A percentile compares a stretch with the other conserved stretches of the same genome.
These are phyloP conservation scores for Zymoseptoria ardabiliae DNA, from an alignment of 2,329 filamentous ascomycete genomes.

Conservation along the genomic window DNA sequence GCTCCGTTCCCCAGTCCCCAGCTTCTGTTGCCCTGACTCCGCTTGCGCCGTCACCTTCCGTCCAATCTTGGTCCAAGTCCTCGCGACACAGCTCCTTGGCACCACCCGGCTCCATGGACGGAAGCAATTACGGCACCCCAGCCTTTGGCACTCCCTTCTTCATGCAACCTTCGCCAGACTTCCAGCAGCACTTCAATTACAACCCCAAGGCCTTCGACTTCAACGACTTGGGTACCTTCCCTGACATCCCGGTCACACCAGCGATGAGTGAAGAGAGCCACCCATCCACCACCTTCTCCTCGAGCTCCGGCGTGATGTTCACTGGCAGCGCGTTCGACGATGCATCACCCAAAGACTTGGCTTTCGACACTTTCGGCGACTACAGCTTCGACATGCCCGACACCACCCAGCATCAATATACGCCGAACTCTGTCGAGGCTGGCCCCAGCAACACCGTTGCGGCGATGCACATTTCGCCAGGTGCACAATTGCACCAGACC, in stretches of 20 bases:
- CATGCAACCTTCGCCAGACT: constrained; percentile 26
- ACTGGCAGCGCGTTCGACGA: constrained; percentile 35
- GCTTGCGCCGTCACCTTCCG: constrained; percentile 35
- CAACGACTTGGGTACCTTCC: constrained; percentile 24
- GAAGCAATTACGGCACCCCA: constrained; percentile 26
- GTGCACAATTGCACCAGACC: constrained; percentile 61
- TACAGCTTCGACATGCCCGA: constrained; percentile 28
- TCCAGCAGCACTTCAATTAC: constrained; percentile 31
- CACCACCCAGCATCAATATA: constrained; percentile 27
- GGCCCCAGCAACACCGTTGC: constrained; percentile 18
- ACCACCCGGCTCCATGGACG: constrained; percentile 24
- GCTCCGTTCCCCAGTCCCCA: constrained; percentile 57
- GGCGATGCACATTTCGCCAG: constrained; percentile 56
- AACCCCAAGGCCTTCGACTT: constrained; percentile 26
- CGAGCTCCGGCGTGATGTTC: constrained; percentile 36
- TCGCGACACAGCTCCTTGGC: constrained; percentile 28
- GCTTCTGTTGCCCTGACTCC: constrained; percentile 39
- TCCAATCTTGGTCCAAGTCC: constrained; percentile 28
- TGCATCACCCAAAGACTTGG: constrained; percentile 43
- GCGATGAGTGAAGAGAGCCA: constrained; percentile 30
- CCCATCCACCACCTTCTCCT: constrained; percentile 24
- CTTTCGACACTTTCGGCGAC: constrained; percentile 55
- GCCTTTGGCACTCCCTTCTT: constrained; percentile 22
- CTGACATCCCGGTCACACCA: constrained; percentile 27
- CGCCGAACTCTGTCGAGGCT: constrained; percentile 20